Evolutionary conservation across 768 basidiomycete species (phyloP), one percentile per base, ranked within the genome.

Genomic region (Ramaria sp.): DNA sequence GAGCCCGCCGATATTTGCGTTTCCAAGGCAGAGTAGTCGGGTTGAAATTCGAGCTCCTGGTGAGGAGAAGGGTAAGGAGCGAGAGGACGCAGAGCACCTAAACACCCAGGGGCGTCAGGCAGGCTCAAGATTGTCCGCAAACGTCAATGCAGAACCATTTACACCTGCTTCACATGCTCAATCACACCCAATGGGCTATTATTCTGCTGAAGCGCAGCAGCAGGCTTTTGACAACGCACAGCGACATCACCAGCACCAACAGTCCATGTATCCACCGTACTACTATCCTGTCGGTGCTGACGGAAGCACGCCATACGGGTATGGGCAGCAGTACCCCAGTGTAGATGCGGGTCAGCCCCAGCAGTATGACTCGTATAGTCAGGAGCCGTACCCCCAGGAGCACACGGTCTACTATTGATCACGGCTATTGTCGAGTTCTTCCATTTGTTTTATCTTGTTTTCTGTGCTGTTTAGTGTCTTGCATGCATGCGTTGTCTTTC

Each of bases 1-100:
- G 32, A 84, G 82, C 22, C 71, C 73, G 13, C 78, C 85, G n/a
- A 77, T 88, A 22, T 88, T 89, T 64, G 73, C 82, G 3, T 79
- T 84, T 62, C 83, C 86, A 32, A 78, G 85, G 18, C 80, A 85
- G 64, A 78, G 76, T 55, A 77, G 80, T 20, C 82, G 85, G 47
- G 68, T 89, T 53, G 81, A 86, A 67, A 89, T 89, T 49, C 83
- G 86, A 56, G 78, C 83, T 12, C 86, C 79, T 1, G 64, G 64
- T 7, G 70, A 70, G 44, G 58, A 62, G 36, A 50, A 62, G 6
- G 64, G 64, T 38, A 60, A 62, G 43, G 69, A 63, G 51, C 53
- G 64, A 49, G 61, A 66, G 45, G 50, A 56, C 32, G 57, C 64
- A 13, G 50, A 45, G 48, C n/a, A 37, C 52, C 8, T 50, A 63